Percentiles rank a stretch among this genome's conserved stretches.
These are phyloP conservation scores for Rhizopogon roseolus DNA, from an alignment of 768 basidiomycete species.

Conservation along the genomic window DNA sequence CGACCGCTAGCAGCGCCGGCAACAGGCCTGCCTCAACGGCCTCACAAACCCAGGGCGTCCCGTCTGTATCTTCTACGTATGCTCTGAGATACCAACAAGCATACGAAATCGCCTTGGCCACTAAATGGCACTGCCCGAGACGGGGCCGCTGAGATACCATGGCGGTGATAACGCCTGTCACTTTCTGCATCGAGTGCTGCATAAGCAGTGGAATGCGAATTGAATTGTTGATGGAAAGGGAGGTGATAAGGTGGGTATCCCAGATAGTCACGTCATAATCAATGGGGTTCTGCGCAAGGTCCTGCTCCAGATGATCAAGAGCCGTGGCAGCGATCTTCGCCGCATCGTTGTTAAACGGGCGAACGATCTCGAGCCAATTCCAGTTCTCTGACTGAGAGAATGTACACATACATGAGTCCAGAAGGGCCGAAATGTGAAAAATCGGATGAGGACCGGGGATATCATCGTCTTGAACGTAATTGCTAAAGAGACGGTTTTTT, in stretches of 20 bases:
- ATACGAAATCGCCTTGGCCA: conserved; percentile 23
- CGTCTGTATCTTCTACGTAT: conserved; percentile 21
- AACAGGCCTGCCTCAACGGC: conserved; percentile 19
- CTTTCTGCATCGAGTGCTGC: conserved; percentile 13
- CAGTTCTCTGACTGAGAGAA: conserved; percentile 19
- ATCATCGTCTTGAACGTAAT: conserved; percentile 1
- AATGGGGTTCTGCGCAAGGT: conserved; percentile 13
- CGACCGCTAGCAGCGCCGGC: conserved; percentile 18
- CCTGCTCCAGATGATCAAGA: conserved; percentile 19
- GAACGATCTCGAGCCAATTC: conserved; percentile 22
- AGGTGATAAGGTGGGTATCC: conserved; percentile 25
- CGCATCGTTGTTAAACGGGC: conserved; percentile 15
- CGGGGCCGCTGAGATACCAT: conserved; percentile 9
- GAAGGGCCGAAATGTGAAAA: conserved; percentile 7
- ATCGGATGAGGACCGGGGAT: not conserved
- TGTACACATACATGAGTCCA: conserved; percentile 24
- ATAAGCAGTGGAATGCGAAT: conserved; percentile 20
- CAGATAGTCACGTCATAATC: conserved; percentile 24
- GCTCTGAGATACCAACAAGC: conserved; percentile 26
- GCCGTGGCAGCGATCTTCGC: conserved; percentile 17
- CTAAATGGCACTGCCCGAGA: conserved; percentile 1
- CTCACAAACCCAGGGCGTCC: conserved; percentile 21
- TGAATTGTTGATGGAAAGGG: conserved; percentile 17
- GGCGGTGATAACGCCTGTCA: conserved; percentile 12
- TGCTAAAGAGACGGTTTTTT: conserved; percentile 14